Base-by-base conservation (phyloP, 1,284 basidiomycete genomes). In the Tylopilus orsonianus region DNA sequence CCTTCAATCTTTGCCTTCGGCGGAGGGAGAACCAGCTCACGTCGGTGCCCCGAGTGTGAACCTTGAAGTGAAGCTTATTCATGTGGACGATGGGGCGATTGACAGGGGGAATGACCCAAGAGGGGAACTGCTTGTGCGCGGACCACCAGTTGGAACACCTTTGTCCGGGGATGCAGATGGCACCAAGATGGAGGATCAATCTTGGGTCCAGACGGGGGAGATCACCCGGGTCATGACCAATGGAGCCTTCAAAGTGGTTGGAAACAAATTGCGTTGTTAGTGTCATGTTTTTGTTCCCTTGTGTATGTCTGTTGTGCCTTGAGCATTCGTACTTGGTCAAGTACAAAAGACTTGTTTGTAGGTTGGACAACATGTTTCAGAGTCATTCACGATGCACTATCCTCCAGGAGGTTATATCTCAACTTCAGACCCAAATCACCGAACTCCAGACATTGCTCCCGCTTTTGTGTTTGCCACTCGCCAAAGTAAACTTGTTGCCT, bases 41-140 rank as follows among this genome's bases (percentile, higher is more conserved):
- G 78, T 80, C 18, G 88, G 88, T 2, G 82, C 88, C 7, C 88
- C 89, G 2, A 76, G 80, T 24, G 74, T 85, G 48, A 90, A 90
- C 55, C 70, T 88, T 2, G 89, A 91, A 62, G 80, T 73, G 14
- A 90, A 90, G 64, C 71, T 91, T 12, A 56, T 75, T 0, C 79
- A 73, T 0, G 77, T 89, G 8, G 72, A 85, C 42, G 87, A 90
- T 50, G 70, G 70, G 1, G 68, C 68, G 9, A 72, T 90, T 16
- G 86, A 88, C 62, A 67, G 56, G 4, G 87, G 85, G 3, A 73
- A 59, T 7, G 79, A 85, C 58, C 83, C 83, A 8, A 60, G 56
- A 23, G 84, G 83, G 14, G 60, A 66, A 22, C 56, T 80, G 23
- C 46, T 73, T 23, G 71, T 78, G 12, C 68, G 77, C 5, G 80